phyloP scores from a whole-genome alignment of 257 asterid genomes.

The Phtheirospermum japonicum region DNA sequence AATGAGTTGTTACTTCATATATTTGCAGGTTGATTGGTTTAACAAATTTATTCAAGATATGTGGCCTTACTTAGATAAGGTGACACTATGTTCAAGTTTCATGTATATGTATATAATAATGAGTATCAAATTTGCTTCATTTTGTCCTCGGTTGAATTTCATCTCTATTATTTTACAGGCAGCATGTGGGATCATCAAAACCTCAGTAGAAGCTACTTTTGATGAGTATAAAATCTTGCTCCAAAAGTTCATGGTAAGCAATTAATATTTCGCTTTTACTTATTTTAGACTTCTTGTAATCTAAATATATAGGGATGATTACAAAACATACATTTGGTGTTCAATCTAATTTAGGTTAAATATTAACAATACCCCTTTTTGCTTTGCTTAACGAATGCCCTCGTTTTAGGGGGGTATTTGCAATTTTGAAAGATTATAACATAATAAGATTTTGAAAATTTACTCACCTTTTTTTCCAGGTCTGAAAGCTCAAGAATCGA shows the following conservation, averaged over 20 bases:
- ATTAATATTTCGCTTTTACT: not conserved
- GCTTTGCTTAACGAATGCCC: not conserved
- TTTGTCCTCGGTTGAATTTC: conserved; percentile 23
- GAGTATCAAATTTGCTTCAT: not conserved
- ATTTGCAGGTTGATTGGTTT: conserved; percentile 72
- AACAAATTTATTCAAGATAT: conserved; percentile 49
- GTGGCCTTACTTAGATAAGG: conserved; percentile 88
- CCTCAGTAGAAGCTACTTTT: conserved; percentile 48
- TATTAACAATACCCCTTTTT: too few relatives aligned
- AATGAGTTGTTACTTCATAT: not conserved
- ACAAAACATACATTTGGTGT: too few relatives aligned
- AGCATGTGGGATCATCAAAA: conserved; percentile 56
- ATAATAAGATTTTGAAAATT: too few relatives aligned
- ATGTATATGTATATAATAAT: not conserved
- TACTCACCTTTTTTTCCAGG: conserved; percentile 40
- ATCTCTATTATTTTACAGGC: conserved; percentile 36
- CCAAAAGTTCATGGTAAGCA: conserved; percentile 61
- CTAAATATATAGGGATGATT: too few relatives aligned
- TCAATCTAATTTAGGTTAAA: too few relatives aligned
- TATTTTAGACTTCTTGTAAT: too few relatives aligned
- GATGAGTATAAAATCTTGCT: conserved; percentile 57
- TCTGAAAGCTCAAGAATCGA: conserved; percentile 59
- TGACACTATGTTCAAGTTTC: conserved; percentile 19
- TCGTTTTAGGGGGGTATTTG: not conserved
- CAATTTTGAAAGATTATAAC: not conserved